Evolutionary conservation across 441 rosid genomes (phyloP).

Genomic region (Syzygium syzygioides): DNA sequence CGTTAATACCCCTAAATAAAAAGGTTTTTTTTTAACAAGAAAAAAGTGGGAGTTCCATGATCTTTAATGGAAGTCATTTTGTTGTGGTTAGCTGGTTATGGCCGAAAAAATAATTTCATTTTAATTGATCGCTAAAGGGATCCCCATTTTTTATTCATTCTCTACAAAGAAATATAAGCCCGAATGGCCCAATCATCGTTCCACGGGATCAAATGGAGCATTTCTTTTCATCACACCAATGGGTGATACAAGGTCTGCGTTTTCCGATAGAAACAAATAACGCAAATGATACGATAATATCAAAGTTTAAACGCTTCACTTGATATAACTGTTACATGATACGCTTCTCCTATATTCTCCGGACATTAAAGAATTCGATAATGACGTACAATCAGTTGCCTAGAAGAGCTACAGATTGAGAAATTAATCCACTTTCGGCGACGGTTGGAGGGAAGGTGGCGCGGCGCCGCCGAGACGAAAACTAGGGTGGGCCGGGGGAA

Average conservation of each 20-base stretch:
- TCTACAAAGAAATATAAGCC: neutral
- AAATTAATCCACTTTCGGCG: neutral
- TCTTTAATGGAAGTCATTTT: neutral
- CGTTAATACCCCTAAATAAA: too few species aligned
- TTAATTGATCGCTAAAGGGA: neutral
- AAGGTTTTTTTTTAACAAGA: too few species aligned
- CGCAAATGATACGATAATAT: neutral
- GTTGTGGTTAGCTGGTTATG: neutral
- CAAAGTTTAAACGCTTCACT: neutral
- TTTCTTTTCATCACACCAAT: neutral
- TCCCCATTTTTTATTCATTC: neutral
- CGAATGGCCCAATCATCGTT: neutral
- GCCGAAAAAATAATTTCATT: neutral
- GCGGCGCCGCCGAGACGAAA: neutral
- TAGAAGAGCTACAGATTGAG: neutral
- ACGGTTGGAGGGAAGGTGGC: neutral
- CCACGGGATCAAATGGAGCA: neutral
- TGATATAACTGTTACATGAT: accelerated
- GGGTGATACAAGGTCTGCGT: neutral
- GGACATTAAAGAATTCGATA: neutral
- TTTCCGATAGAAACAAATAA: neutral
- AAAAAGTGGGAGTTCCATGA: too few species aligned
- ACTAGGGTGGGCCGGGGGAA: neutral
- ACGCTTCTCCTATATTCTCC: neutral
- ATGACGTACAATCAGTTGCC: neutral